Base-by-base conservation (phyloP, 2,329 filamentous ascomycete species). In the Nothomitra cinnamomea region DNA sequence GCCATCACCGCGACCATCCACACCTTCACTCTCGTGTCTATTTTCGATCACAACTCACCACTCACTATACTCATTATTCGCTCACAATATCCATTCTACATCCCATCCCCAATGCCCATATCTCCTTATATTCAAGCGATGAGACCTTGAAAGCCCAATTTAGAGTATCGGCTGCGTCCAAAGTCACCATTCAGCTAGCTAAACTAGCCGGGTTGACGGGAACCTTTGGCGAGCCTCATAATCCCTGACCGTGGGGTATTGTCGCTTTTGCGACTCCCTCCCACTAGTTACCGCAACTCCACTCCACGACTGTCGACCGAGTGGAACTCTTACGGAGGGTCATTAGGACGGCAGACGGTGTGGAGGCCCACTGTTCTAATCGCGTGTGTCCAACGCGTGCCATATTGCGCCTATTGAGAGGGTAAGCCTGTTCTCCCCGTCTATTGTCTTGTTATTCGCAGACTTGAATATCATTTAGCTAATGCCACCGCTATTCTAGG, bases 181-280 rank as follows among this genome's bases (percentile, higher is more conserved):
- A 32, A 32, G 28, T 32, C 28, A 32, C 28, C 28, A 32, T 10
- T 32, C 28, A 32, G 28, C 28, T 32, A 32, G 5, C 28, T 32
- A 10, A 10, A 5, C 38, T 41, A 21, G 42, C 19, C 45, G 25
- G 45, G 25, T 32, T 49, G 38, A 49, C 45, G 45, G 45, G 45
- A 35, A 49, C 45, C 25, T 17, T 49, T 49, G 45, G 45, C 45
- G 45, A 49, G 45, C 24, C 24, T 32, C 24, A 35, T 49, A 17
- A 49, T 49, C 45, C 45, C 28, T 49, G 45, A 25, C 25, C 45
- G 45, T 49, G 45, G 45, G 45, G 45, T 49, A 17, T 17, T 49
- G 22, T 24, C 24, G 22, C 19, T n/a, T 48, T 48, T 48, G 43
- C 45, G 43, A 48, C 21, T 21, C 10, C 43, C 12, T n/a, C 43